These are phyloP conservation scores for Colletotrichum sp. DNA, from an alignment of 2,329 filamentous ascomycete genomes.

Conservation along the genomic window DNA sequence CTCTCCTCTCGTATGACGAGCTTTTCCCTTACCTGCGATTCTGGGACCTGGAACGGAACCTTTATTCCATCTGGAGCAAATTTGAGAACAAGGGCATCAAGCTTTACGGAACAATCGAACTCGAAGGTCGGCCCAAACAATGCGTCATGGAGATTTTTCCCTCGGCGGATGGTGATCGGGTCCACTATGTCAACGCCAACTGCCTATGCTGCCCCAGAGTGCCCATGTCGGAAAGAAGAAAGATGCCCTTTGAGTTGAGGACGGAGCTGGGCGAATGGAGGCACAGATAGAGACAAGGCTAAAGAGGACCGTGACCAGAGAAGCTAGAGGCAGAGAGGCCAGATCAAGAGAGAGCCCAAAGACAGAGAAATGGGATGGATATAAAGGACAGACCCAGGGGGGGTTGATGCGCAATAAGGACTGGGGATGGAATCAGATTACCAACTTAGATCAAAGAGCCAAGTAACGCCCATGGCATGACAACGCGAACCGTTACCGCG, in stretches of 20 bases:
- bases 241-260: fast-evolving
- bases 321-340: background rate
- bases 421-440: too few species aligned
- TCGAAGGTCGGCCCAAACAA: too few species aligned
- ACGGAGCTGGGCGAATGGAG: too few species aligned
- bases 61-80: background rate
- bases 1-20: too few species aligned
- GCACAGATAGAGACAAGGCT: background rate
- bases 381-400: too few species aligned
- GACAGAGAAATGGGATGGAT: too few species aligned
- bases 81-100: background rate
- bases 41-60: too few species aligned
- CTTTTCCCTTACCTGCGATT: too few species aligned
- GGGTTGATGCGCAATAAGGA: too few species aligned
- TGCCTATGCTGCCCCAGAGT: fast-evolving
- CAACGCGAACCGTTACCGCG: background rate
- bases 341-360: too few species aligned
- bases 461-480: background rate
- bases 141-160: background rate
- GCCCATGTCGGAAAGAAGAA: background rate
- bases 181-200: background rate
- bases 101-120: background rate
- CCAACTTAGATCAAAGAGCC: background rate
- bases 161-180: background rate
- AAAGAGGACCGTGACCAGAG: fast-evolving